A percentile compares a stretch with the other conserved stretches of the same genome.
These are phyloP conservation scores for Linum tenue DNA, from an alignment of 345 rosid species.

Conservation along the genomic window DNA sequence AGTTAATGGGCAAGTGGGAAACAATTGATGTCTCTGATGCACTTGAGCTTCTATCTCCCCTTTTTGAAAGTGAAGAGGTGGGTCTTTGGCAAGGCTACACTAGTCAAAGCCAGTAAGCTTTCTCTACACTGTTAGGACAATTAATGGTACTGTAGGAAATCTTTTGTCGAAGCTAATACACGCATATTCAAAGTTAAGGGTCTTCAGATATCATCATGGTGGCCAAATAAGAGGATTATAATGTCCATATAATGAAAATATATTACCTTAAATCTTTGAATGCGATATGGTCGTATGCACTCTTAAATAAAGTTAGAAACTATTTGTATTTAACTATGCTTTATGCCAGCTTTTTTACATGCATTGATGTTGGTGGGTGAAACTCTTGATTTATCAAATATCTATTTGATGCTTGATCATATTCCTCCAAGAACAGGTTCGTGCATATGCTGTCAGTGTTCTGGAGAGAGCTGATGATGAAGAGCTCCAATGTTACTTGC, in stretches of 20 bases:
- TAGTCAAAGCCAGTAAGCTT: neutral
- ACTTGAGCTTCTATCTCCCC: constrained; percentile 86
- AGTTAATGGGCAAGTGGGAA: constrained; percentile 88
- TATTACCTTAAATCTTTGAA: too few species aligned
- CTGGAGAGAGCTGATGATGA: constrained; percentile 98
- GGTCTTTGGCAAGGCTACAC: neutral
- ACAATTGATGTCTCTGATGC: constrained; percentile 92
- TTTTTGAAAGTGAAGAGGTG: constrained; percentile 97
- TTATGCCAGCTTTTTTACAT: neutral
- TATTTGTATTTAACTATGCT: too few species aligned
- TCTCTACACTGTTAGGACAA: neutral
- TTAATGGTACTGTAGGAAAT: neutral
- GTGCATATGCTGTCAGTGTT: constrained; percentile 96
- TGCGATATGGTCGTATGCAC: too few species aligned
- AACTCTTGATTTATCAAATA: neutral
- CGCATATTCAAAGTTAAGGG: neutral
- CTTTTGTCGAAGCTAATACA: neutral
- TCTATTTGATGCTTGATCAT: neutral
- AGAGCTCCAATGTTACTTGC: constrained; percentile 95
- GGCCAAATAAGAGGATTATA: neutral
- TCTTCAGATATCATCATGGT: neutral
- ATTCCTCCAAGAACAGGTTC: constrained; percentile 45
- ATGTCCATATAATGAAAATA: too few species aligned
- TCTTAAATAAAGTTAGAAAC: too few species aligned
- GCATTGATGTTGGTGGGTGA: too few species aligned